A percentile compares a stretch with the other conserved stretches of the same genome.
Conservation (phyloP, 2,329 filamentous ascomycete species). For the Ramularia endophylla region DNA sequence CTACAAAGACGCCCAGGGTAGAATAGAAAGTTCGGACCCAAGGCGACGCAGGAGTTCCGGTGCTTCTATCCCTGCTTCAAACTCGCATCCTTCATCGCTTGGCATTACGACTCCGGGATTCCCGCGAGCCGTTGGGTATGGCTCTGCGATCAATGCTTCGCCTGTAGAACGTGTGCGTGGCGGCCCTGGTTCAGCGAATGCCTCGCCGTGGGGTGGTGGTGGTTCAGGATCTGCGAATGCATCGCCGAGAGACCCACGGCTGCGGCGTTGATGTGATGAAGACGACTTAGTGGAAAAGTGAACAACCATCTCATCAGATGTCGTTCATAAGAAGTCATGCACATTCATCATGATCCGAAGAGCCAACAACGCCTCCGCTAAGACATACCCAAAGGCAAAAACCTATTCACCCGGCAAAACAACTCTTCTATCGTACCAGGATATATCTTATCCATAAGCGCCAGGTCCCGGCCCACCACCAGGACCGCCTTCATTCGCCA, state of each 20-base stretch:
- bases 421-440: slow-evolving; percentile 1
- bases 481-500: slow-evolving; percentile 63
- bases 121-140: not conserved
- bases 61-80: not conserved
- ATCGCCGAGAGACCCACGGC: slow-evolving; percentile 5
- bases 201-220: not conserved
- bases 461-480: slow-evolving; percentile 20
- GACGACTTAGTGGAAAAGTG: not conserved
- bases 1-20: slow-evolving; percentile 15
- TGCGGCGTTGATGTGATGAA: slow-evolving; percentile 5
- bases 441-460: slow-evolving; percentile 14
- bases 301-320: not conserved
- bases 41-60: not conserved
- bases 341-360: not conserved
- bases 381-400: not conserved
- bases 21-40: slow-evolving; percentile 1
- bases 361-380: slow-evolving; percentile 11
- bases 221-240: not conserved
- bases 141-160: not conserved
- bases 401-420: not conserved
- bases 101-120: not conserved
- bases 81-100: not conserved
- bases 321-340: not conserved
- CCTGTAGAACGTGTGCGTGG: slow-evolving; percentile 3
- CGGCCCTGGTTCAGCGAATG: not conserved